These are phyloP conservation scores for Dioscorea cayenensis DNA, from an alignment of 116 monocot species.

Conservation along the genomic window DNA sequence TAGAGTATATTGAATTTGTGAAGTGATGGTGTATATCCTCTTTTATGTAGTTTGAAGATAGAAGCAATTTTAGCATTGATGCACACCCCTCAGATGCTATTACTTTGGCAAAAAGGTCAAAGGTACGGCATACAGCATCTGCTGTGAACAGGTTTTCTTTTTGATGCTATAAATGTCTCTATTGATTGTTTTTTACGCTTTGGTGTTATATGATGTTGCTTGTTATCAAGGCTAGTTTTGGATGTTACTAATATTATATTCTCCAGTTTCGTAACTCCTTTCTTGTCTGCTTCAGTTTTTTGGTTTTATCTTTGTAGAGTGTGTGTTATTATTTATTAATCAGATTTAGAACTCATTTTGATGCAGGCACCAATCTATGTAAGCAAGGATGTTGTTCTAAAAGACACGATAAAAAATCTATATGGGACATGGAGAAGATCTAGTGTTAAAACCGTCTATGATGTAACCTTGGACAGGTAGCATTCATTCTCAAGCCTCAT, in stretches of 20 bases:
- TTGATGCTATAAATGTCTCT: neutral
- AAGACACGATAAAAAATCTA: constrained; percentile 56
- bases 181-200: neutral
- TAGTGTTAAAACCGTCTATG: constrained; percentile 41
- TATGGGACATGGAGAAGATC: constrained; percentile 47
- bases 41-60: constrained; percentile 28
- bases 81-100: constrained; percentile 78
- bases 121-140: constrained; percentile 27
- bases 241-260: neutral
- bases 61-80: constrained; percentile 34
- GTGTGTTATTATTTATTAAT: neutral
- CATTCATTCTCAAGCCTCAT: neutral
- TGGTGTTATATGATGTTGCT: neutral
- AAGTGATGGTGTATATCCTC: neutral
- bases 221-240: too few species aligned
- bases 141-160: neutral
- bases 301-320: neutral
- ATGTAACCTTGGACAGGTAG: constrained; percentile 66
- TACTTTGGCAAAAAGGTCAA: constrained; percentile 46
- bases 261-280: neutral
- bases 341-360: neutral
- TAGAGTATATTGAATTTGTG: neutral
- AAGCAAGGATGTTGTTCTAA: constrained; percentile 56
- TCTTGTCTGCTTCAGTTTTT: neutral
- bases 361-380: constrained; percentile 65